These are phyloP conservation scores for Punctularia strigosozonata DNA, from an alignment of 768 basidiomycete genomes.

Conservation along the genomic window DNA sequence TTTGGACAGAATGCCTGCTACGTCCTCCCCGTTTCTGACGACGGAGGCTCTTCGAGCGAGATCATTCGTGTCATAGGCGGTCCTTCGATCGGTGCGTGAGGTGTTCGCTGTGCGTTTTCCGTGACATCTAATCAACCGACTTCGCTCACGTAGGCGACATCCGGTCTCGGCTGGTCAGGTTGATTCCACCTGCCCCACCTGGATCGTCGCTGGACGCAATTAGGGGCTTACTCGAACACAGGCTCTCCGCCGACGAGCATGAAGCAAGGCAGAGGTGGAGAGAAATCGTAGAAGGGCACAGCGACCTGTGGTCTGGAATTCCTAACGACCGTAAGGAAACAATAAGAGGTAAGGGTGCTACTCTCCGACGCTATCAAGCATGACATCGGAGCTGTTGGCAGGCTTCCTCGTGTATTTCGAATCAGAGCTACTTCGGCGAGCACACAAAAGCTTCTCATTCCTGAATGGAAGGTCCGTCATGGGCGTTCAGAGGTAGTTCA, in stretches of 20 bases:
- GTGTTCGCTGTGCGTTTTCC: too few species aligned
- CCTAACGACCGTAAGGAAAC: constrained; percentile 86
- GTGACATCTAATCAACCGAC: too few species aligned
- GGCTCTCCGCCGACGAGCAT: constrained; percentile 60
- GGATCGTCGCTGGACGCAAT: constrained; percentile 64
- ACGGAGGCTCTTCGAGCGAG: constrained; percentile 92
- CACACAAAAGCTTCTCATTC: constrained; percentile 93
- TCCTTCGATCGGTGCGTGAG: constrained; percentile 59
- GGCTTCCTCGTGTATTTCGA: constrained; percentile 93
- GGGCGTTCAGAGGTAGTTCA: background rate
- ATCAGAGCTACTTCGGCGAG: constrained; percentile 72
- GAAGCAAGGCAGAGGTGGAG: constrained; percentile 87
- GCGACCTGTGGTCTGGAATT: constrained; percentile 72
- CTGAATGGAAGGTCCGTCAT: constrained; percentile 62
- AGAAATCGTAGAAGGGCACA: constrained; percentile 82
- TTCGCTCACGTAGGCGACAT: constrained; percentile 85
- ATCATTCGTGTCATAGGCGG: constrained; percentile 87
- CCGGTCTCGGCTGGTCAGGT: constrained; percentile 76
- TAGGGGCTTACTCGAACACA: constrained; percentile 64
- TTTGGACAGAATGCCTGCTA: constrained; percentile 72
- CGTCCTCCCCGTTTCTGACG: constrained; percentile 88
- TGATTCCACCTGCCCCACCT: constrained; percentile 59
- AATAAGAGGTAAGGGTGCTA: constrained; percentile 53
- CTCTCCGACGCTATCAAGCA: background rate
- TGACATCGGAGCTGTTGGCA: constrained; percentile 15